Conservation (phyloP, 345 rosid genomes). For the Combretum micranthum region DNA sequence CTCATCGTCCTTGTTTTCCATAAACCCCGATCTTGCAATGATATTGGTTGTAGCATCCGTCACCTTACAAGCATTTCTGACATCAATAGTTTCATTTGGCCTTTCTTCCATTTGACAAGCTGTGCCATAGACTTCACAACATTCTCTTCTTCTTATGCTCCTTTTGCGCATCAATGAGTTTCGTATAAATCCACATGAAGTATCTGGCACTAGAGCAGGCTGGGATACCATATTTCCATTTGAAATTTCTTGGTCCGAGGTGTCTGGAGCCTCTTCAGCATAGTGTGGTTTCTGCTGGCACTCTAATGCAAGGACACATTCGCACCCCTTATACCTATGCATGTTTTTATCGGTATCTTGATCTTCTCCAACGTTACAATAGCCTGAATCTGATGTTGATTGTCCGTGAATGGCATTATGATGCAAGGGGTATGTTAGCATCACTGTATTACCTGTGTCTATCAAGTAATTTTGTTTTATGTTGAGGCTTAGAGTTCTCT, state of each 20-base stretch:
- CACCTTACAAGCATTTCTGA: constrained; percentile 4
- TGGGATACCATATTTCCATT: constrained; percentile 15
- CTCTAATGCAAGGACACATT: constrained; percentile 1
- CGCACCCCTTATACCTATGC: not conserved
- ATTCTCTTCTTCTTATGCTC: constrained; percentile 10
- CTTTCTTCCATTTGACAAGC: constrained; percentile 16
- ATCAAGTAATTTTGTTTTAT: constrained; percentile 4
- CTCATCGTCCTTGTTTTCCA: constrained; percentile 13
- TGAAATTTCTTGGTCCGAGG: not conserved
- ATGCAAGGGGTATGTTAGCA: constrained; percentile 17
- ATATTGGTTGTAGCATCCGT: constrained; percentile 1
- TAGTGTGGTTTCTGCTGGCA: constrained; percentile 2
- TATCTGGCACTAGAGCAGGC: constrained; percentile 15
- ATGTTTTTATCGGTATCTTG: constrained; percentile 2
- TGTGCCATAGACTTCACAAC: not conserved
- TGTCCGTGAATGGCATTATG: constrained; percentile 20
- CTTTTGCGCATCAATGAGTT: constrained; percentile 5
- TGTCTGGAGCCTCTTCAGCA: constrained; percentile 4
- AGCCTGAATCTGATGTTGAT: constrained; percentile 9
- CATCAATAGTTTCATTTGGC: constrained; percentile 7
- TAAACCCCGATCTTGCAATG: constrained; percentile 12
- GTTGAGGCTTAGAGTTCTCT: constrained; percentile 15
- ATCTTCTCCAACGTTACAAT: constrained; percentile 8
- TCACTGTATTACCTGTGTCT: constrained; percentile 10
- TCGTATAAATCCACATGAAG: constrained; percentile 11